Base-by-base conservation (phyloP, 2,329 filamentous ascomycete genomes). In the Fusarium sp. region DNA sequence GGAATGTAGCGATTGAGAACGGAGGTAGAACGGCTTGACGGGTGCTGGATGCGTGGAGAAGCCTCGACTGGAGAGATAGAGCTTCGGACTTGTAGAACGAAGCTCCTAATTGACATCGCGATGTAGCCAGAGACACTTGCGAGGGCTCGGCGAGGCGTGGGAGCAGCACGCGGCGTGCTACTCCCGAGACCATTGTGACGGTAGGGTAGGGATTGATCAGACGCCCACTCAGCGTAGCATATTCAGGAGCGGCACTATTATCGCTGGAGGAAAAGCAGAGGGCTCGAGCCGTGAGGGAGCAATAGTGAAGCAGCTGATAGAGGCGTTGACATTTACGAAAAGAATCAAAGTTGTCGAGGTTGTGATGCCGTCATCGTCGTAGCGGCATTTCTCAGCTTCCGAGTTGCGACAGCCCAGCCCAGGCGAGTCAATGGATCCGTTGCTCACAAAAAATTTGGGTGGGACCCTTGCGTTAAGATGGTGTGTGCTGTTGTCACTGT, bases 151-250 rank as follows among this genome's bases (percentile, higher is more conserved):
- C 82, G 80, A 84, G 82, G 78, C 83, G 84, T 72, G 86, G 85
- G 82, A 86, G 83, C 83, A 87, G 82, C 81, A 83, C 82, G 78
- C 84, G 85, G 77, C 85, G 86, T 78, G 86, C 82, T 79, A 83
- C 83, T 81, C 84, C 85, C 82, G 85, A 83, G 80, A 83, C 84
- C 86, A 88, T 88, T 75, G 77, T 84, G 79, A 79, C 76, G 70
- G 77, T 70, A 69, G 77, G 70, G 30, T 36, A 36, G 50, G 72
- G 72, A 74, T 70, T 68, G 74, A 69, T 77, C 35, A 75, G 56
- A 76, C 58, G 65, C 58, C 70, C 59, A 74, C 72, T 74, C 66
- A 75, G 69, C 71, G 74, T 70, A 73, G 77, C 80, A 81, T 82
- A 71, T 77, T 82, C 77, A 79, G 69, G 72, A 64, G 67, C 63